A percentile compares a stretch with the other conserved stretches of the same genome.
Conservation (phyloP, 352 stramenopile species). For the Thalassiosira ordinaria region DNA sequence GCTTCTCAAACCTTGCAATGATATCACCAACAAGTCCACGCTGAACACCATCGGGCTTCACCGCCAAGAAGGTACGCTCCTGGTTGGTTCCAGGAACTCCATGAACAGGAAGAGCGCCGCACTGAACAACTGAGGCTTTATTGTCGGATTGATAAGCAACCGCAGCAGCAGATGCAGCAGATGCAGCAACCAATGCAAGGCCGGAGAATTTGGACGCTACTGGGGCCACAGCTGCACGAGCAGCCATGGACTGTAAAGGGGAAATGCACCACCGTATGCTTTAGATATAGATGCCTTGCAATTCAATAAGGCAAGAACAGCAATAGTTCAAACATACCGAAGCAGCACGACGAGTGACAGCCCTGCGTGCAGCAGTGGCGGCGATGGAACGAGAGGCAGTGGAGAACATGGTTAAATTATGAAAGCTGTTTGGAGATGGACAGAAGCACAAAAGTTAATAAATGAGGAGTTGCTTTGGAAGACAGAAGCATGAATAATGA, state of each 20-base stretch:
- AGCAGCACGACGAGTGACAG: slow-evolving; percentile 16
- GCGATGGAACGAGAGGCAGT: slow-evolving; percentile 38
- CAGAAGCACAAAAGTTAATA: no score
- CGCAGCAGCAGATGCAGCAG: slow-evolving; percentile 14
- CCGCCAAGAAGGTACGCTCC: slow-evolving; percentile 94
- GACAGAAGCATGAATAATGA: no score
- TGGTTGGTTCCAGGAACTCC: slow-evolving; percentile 91
- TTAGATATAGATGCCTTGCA: no score
- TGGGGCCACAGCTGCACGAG: not conserved
- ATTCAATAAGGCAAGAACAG: no score
- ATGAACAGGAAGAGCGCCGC: slow-evolving; percentile 66
- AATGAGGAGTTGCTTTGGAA: no score
- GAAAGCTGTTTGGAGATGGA: not conserved
- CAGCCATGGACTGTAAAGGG: slow-evolving; percentile 26
- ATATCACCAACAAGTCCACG: slow-evolving; percentile 93
- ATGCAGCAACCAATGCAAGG: slow-evolving; percentile 38
- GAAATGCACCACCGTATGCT: no score
- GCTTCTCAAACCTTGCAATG: slow-evolving; percentile 94
- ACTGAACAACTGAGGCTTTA: slow-evolving; percentile 22
- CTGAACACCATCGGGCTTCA: slow-evolving; percentile 95
- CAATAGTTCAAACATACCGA: no score
- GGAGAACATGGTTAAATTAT: slow-evolving; percentile 46
- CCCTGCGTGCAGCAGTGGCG: slow-evolving; percentile 28
- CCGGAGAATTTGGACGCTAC: slow-evolving; percentile 26
- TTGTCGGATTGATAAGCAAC: slow-evolving; percentile 13